Evolutionary conservation across 169 alveolate genomes (phyloP).

Genomic region (Plasmodium inui): DNA sequence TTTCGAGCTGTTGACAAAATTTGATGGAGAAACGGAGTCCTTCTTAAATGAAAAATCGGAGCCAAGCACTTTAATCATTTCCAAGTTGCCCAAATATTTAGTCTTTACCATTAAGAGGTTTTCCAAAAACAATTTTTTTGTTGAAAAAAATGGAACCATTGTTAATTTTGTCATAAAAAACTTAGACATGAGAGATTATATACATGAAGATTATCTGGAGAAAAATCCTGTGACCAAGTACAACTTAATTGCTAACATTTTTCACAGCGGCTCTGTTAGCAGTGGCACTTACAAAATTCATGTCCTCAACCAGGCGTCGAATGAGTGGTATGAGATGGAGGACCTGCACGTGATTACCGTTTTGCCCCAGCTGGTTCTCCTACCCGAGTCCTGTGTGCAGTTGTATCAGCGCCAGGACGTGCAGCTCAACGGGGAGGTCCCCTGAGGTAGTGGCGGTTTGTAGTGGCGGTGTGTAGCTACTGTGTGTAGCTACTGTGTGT

Average conservation of each 20-base stretch:
- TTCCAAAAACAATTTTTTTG: conserved; percentile 94
- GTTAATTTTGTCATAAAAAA: conserved; percentile 97
- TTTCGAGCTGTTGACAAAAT: conserved; percentile 93
- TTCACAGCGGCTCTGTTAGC: conserved; percentile 97
- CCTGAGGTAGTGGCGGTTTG: background rate
- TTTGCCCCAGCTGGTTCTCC: conserved; percentile 96
- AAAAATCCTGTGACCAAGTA: conserved; percentile 89
- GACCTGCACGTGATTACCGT: conserved; percentile 96
- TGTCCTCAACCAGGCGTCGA: conserved; percentile 91
- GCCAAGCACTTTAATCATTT: conserved; percentile 77
- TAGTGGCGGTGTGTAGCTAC: background rate
- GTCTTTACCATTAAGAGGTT: conserved; percentile 95
- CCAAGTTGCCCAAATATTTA: conserved; percentile 92
- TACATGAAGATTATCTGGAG: conserved; percentile 84
- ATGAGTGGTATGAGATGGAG: conserved; percentile 97
- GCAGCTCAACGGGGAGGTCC: conserved; percentile 72
- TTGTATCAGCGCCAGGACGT: conserved; percentile 87
- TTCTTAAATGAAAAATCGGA: conserved; percentile 78
- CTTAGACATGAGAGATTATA: conserved; percentile 90
- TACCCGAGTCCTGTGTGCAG: conserved; percentile 91
- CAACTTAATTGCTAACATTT: conserved; percentile 93
- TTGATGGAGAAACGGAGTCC: conserved; percentile 94
- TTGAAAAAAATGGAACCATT: conserved; percentile 99
- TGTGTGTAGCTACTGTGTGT: too few species aligned
- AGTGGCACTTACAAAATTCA: conserved; percentile 94